Evolutionary conservation across 139 green algal species (phyloP).

Genomic region (Coelastrella sp.): DNA sequence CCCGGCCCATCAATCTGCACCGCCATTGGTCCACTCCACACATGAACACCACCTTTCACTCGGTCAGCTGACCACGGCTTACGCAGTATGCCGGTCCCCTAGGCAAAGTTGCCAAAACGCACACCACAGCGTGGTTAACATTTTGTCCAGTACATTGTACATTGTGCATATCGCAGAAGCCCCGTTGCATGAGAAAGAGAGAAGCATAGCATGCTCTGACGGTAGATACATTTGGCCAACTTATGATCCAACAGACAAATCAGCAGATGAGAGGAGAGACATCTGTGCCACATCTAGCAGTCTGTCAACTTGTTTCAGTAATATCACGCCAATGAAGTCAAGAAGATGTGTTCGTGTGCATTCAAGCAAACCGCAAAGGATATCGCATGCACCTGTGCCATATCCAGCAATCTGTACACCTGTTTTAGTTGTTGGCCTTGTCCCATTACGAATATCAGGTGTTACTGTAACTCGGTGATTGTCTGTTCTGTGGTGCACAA

Average conservation of each 20-base stretch:
- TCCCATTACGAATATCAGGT: constrained; percentile 37
- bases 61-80: neutral
- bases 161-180: no score
- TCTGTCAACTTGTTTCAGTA: no score
- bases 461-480: constrained; percentile 6
- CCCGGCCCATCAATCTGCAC: neutral
- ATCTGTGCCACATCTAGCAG: neutral
- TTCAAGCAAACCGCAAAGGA: no score
- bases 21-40: constrained; percentile 17
- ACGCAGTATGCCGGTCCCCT: neutral
- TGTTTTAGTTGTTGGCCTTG: neutral
- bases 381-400: neutral
- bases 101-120: neutral
- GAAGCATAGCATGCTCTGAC: no score
- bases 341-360: no score
- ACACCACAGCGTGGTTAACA: neutral
- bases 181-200: no score
- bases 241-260: no score
- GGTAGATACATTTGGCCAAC: no score
- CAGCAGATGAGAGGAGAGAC: no score
- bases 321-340: no score
- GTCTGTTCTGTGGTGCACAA: neutral
- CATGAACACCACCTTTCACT: neutral
- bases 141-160: no score
- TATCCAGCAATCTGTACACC: no score